These are phyloP conservation scores for Solanum pennellii DNA, from an alignment of 257 asterid species.

Conservation along the genomic window DNA sequence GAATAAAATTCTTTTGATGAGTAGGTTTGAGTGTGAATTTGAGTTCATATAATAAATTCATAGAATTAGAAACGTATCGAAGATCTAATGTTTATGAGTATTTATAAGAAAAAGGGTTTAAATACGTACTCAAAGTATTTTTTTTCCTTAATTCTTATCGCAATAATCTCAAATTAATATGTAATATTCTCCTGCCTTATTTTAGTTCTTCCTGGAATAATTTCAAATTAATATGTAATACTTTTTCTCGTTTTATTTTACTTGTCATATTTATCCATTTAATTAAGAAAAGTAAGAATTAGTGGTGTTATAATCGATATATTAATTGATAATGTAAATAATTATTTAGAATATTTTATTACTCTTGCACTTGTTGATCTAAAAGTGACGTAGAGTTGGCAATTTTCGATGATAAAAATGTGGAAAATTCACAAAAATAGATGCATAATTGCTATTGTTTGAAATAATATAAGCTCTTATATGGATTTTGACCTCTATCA, in stretches of 20 bases:
- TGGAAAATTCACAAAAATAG: neutral
- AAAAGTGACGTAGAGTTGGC: neutral
- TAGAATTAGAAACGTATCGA: no score
- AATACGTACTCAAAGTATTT: neutral
- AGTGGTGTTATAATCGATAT: neutral
- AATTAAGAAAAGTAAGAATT: neutral
- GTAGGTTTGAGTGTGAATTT: neutral
- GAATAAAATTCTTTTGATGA: no score
- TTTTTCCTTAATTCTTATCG: neutral
- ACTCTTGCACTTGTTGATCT: no score
- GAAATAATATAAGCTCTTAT: neutral
- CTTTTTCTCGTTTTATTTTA: no score
- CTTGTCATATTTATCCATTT: no score
- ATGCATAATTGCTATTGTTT: neutral
- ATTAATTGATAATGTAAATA: neutral
- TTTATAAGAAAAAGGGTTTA: neutral
- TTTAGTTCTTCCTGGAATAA: neutral
- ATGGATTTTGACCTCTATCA: slow-evolving; percentile 38
- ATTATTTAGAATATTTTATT: no score
- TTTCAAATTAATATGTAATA: no score
- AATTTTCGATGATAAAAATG: neutral
- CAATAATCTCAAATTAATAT: no score
- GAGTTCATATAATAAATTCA: no score
- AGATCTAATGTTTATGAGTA: neutral
- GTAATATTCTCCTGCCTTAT: no score